Base-by-base conservation (phyloP, 1,284 basidiomycete genomes). In the Mycosarcoma maydis region DNA sequence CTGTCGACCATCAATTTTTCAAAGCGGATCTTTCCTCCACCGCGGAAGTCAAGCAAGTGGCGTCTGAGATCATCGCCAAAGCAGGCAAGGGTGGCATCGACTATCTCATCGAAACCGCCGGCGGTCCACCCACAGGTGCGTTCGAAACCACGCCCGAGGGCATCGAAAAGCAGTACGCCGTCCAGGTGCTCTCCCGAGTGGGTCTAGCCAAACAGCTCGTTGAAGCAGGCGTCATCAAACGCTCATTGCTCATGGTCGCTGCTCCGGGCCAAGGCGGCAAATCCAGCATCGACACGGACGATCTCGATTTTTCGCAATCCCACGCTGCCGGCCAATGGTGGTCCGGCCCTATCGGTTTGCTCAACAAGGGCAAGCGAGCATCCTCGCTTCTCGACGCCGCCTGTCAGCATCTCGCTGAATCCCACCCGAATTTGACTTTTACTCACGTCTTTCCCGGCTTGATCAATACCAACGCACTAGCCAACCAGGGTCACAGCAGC, bases 141-240 rank as follows among this genome's bases (percentile, higher is more conserved):
- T 45, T 71, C 33, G 38, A 47, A 17, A 36, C 51, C 16, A 72
- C 38, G 13, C 5, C 16, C 5, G 48, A 55, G 0, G 71, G 73
- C 9, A 56, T 73, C 51, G 82, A 83, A 23, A 44, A 45, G 6
- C 77, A 79, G 38, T 83, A 82, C 30, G 75, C 81, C 19, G 77
- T 83, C 17, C 81, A 83, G 47, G 73, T 75, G 8, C 65, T 83
- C 13, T 81, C 80, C 8, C 79, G 83, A 11, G 80, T 83, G 48
- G 78, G 76, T 1, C 53, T 83, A 29, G 79, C 78, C 11, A 75
- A 81, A 40, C 55, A 73, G 5, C 74, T 83, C 29, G 70, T 80
- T 6, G 64, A 77, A 36, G 53, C 67, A 1, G 75, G 73, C 8
- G 73, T 73, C 8, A 67, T 83, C 57, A 82, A 80, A 41, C 50